These are phyloP conservation scores for Hepatocystis sp. DNA, from an alignment of 169 alveolate species.

Conservation along the genomic window DNA sequence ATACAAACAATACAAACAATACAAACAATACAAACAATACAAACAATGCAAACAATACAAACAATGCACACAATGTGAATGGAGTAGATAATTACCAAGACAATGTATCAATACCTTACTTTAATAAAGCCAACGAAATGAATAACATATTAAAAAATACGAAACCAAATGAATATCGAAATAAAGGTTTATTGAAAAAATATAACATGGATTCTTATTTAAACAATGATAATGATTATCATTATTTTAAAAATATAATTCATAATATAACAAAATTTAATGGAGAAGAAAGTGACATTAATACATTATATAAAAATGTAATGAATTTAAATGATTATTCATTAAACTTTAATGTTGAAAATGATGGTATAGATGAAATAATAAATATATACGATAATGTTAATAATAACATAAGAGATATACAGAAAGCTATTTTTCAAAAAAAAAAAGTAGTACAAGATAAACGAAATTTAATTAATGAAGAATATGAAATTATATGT, in stretches of 20 bases:
- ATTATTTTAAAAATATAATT: slow-evolving; percentile 18
- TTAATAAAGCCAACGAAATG: no score
- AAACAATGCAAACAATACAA: no score
- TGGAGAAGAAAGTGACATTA: slow-evolving; percentile 35
- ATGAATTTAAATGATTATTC: slow-evolving; percentile 29
- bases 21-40: no score
- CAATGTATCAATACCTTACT: no score
- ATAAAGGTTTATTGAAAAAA: not conserved
- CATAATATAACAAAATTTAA: slow-evolving; percentile 33
- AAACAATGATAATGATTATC: slow-evolving; percentile 28
- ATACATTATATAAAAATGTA: slow-evolving; percentile 14
- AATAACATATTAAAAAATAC: not conserved
- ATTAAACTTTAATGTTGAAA: slow-evolving; percentile 18
- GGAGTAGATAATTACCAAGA: no score
- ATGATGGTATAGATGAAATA: slow-evolving; percentile 24
- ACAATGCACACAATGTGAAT: no score
- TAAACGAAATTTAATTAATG: slow-evolving; percentile 39
- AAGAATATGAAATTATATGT: slow-evolving; percentile 49
- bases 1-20: no score
- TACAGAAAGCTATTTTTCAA: slow-evolving; percentile 19
- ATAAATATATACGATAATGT: slow-evolving; percentile 9
- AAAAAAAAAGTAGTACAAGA: slow-evolving; percentile 64
- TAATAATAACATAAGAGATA: slow-evolving; percentile 21
- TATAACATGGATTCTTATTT: slow-evolving; percentile 4
- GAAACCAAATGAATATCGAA: not conserved